Evolutionary conservation across 495 filamentous ascomycete species (phyloP).

Genomic region (Trichoderma gamsii): DNA sequence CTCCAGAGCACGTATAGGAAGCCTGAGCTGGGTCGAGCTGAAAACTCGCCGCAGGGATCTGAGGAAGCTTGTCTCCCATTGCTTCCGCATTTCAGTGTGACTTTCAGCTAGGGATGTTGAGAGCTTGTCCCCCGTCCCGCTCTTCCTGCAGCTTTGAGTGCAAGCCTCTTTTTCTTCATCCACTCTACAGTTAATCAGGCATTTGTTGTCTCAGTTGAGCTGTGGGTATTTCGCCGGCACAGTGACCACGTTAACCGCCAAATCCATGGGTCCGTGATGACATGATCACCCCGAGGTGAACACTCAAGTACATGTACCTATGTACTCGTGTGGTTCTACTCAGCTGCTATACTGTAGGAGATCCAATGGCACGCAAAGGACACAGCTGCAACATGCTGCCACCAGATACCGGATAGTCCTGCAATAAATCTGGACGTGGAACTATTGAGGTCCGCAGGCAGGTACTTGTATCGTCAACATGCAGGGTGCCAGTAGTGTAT

Average conservation of each 20-base stretch:
- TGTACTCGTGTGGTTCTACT: not conserved
- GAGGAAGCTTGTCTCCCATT: not conserved
- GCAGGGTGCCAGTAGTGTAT: too few relatives aligned
- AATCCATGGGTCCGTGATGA: too few relatives aligned
- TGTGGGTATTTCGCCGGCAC: too few relatives aligned
- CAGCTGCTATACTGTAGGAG: not conserved
- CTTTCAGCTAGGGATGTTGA: not conserved
- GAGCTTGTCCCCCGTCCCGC: not conserved
- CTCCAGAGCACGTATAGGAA: not conserved
- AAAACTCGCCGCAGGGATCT: too few relatives aligned
- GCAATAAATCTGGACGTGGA: not conserved
- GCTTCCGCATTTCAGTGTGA: not conserved
- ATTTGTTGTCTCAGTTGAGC: too few relatives aligned
- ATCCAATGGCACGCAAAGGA: slow-evolving; percentile 2
- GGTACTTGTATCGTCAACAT: too few relatives aligned
- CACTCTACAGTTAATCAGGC: too few relatives aligned
- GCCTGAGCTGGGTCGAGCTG: not conserved
- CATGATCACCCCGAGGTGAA: too few relatives aligned
- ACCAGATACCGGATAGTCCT: not conserved
- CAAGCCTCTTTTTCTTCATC: not conserved
- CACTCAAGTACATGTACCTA: too few relatives aligned
- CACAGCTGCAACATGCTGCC: not conserved
- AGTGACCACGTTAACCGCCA: too few relatives aligned
- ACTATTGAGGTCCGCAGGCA: too few relatives aligned
- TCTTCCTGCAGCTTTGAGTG: not conserved